phyloP scores from a whole-genome alignment of 371 early-diverging fungal species.

The Actinomucor elegans region DNA sequence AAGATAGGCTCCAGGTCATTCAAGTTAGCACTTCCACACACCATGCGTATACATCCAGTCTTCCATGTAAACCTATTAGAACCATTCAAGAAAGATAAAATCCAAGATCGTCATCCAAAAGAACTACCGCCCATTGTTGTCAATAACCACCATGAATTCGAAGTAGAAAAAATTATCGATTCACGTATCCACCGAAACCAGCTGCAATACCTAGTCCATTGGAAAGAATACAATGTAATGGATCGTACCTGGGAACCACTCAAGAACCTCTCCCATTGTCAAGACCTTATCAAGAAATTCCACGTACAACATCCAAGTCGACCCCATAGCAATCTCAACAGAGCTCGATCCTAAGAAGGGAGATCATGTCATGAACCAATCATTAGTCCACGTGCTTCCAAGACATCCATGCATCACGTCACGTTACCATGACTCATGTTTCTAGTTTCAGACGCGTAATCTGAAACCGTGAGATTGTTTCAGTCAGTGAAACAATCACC shows the following conservation, averaged over 20 bases:
- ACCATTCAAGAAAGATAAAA: not conserved
- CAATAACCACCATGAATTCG: constrained; percentile 4
- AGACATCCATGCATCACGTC: no score
- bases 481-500: no score
- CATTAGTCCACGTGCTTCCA: no score
- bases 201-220: constrained; percentile 6
- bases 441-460: no score
- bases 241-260: constrained; percentile 20
- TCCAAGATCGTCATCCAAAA: not conserved
- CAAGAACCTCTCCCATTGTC: not conserved
- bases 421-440: no score
- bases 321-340: not conserved
- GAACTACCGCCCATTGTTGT: constrained; percentile 1
- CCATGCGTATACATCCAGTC: constrained; percentile 3
- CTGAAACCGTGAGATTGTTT: no score
- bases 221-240: constrained; percentile 1
- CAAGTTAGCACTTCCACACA: constrained; percentile 22
- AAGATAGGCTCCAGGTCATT: constrained; percentile 21
- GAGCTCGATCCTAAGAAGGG: constrained; percentile 14
- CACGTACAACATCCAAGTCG: constrained; percentile 2
- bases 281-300: not conserved
- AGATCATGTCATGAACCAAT: no score
- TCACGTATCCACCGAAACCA: not conserved
- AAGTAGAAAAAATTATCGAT: constrained; percentile 1
- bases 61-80: constrained; percentile 7